Conservation (phyloP, 2,329 filamentous ascomycete species). For the Xylaria sp. region DNA sequence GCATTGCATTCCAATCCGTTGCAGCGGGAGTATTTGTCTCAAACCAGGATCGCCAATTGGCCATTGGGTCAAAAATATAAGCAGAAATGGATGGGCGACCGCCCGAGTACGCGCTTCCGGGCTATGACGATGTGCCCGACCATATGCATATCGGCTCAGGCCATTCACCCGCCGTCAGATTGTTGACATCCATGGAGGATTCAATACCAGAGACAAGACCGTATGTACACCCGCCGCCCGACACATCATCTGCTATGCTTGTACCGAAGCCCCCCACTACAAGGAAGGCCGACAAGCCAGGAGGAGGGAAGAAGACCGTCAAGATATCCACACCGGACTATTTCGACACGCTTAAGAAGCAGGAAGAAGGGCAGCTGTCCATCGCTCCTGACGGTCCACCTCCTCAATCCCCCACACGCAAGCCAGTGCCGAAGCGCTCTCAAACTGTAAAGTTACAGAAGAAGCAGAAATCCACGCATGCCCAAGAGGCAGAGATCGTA, state of each 20-base stretch:
- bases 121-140: conserved; percentile 65
- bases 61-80: conserved; percentile 15
- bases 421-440: conserved; percentile 41
- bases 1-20: conserved; percentile 31
- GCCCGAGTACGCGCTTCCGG: conserved; percentile 66
- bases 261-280: conserved; percentile 44
- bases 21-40: conserved; percentile 24
- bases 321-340: conserved; percentile 42
- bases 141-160: conserved; percentile 56
- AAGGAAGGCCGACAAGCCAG: conserved; percentile 32
- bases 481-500: conserved; percentile 49
- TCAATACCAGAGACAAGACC: conserved; percentile 56
- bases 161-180: conserved; percentile 64
- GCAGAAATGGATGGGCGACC: conserved; percentile 61
- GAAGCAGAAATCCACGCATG: conserved; percentile 49
- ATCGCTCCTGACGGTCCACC: conserved; percentile 32
- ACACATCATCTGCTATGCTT: conserved; percentile 38
- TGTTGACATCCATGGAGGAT: conserved; percentile 72
- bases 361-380: conserved; percentile 49
- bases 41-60: conserved; percentile 1
- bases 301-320: conserved; percentile 41
- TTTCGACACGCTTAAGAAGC: conserved; percentile 51
- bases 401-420: conserved; percentile 40
- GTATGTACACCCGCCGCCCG: conserved; percentile 61
- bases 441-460: conserved; percentile 64